Base-by-base conservation (phyloP, 23 red algal species). In the Gracilaria vermiculophylla region DNA sequence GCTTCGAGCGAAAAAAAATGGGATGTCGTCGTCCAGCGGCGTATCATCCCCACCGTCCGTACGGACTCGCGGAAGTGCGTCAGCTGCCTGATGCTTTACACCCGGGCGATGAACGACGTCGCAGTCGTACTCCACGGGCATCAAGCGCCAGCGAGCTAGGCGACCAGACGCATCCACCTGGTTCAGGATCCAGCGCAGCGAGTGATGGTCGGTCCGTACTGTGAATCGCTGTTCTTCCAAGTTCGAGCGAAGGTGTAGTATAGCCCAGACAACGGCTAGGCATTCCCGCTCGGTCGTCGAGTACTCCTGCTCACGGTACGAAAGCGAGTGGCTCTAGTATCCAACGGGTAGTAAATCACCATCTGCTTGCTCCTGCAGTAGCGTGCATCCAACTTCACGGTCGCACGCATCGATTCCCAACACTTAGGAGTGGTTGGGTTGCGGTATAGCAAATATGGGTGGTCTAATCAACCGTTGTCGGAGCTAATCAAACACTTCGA, bases 351-450 rank as follows among this genome's bases (percentile, higher is more conserved):
- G 28, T 24, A 39, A 56, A 35, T 29, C 54, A 0, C 86, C 86
- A n/a, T 91, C 58, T 16, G 74, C 0, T 78, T 81, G 72, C 69
- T 72, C 32, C 65, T 81, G 74, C 13, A 78, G 56, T 32, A 91
- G 55, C 20, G 24, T 0, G 61, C 53, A 78, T 23, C 86, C 73
- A 34, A 91, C 47, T 55, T 80, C 55, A 36, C 27, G 19, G 32
- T 81, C 31, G 47, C 36, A 70, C 4, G 75, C 75, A 31, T 91
- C 86, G 6, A 61, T 81, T 25, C 81, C 86, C 86, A 91, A 36
- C 9, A 70, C 67, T 36, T 79, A 81, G 7, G 50, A 41, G 15
- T 28, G 0, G 12, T 48, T 70, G 7, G 7, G 23, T n/a, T 32
- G 1, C 11, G 54, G 86, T 53, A 91, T 24, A 13, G 13, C 60